These are phyloP conservation scores for Raffaelea ambrosiae DNA, from an alignment of 2,329 filamentous ascomycete genomes.

Conservation along the genomic window DNA sequence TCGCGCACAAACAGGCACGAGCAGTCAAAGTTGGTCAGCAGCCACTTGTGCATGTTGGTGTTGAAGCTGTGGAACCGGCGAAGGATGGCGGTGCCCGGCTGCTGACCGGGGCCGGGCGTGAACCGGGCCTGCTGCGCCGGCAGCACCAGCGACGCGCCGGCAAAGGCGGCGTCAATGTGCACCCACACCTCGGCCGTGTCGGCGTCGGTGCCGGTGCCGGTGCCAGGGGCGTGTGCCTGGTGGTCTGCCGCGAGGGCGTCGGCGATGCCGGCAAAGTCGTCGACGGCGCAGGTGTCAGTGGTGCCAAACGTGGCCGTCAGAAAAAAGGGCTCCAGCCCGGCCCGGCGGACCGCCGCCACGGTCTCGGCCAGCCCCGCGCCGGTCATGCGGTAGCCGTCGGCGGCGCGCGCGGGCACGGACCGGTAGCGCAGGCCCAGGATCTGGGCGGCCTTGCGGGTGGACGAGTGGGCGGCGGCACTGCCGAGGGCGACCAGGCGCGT, in stretches of 20 bases:
- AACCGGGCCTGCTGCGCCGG: slow-evolving; percentile 58
- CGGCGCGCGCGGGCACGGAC: slow-evolving; percentile 53
- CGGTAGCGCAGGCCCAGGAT: slow-evolving; percentile 79
- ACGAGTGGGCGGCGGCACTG: slow-evolving; percentile 72
- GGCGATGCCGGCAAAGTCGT: slow-evolving; percentile 67
- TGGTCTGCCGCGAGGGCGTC: slow-evolving; percentile 29
- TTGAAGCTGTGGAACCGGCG: slow-evolving; percentile 77
- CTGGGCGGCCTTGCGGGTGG: slow-evolving; percentile 77
- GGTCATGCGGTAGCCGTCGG: slow-evolving; percentile 62
- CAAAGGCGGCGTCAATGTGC: slow-evolving; percentile 89
- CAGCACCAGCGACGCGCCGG: slow-evolving; percentile 73
- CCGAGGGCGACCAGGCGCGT: slow-evolving; percentile 71
- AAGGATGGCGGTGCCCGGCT: slow-evolving; percentile 42
- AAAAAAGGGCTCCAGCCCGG: slow-evolving; percentile 77
- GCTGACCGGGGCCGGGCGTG: slow-evolving; percentile 4
- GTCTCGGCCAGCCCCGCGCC: slow-evolving; percentile 51
- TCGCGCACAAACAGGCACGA: slow-evolving; percentile 73
- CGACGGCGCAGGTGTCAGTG: slow-evolving; percentile 80
- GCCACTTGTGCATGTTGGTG: slow-evolving; percentile 97
- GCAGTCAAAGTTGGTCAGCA: slow-evolving; percentile 85
- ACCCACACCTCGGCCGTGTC: slow-evolving; percentile 61
- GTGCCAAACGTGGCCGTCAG: slow-evolving; percentile 78
- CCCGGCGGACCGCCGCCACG: slow-evolving; percentile 55
- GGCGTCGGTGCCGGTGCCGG: slow-evolving; percentile 9
- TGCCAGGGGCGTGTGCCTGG: slow-evolving; percentile 9